Base-by-base conservation (phyloP, 2,329 filamentous ascomycete genomes). In the Elsinoe australis region DNA sequence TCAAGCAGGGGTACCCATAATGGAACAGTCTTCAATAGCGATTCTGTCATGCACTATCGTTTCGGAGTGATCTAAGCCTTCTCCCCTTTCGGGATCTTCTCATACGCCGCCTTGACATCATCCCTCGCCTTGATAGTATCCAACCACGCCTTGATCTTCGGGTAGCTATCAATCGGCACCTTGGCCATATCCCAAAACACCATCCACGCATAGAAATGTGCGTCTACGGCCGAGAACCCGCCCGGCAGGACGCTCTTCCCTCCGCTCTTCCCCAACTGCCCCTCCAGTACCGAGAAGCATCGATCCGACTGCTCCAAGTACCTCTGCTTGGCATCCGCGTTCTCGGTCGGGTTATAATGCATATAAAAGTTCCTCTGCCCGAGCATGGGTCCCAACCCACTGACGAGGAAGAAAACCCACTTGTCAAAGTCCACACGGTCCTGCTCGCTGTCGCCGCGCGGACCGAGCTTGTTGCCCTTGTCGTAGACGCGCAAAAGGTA, bases 401-500 rank as follows among this genome's bases (percentile, higher is more conserved):
- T 29, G 26, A 29, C 26, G 7, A 29, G 12, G 26, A 29, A 36
- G 14, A 36, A 67, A 38, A 64, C 64, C 70, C 69, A 71, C 51
- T 70, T 71, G 35, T 71, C 68, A 32, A 70, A 68, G 50, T 70
- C 67, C 0, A 70, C 67, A 3, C 55, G 47, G 15, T 67, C 67
- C 49, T 71, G 68, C 32, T 68, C 64, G 3, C 49, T 56, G 17
- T 51, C 49, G 0, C 61, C 62, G 2, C 56, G 41, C 0, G 67
- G 67, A 4, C 65, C 64, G 6, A 71, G 58, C 19, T 52, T 58
- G 45, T 67, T 65, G 12, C 59, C 51, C 19, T 60, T 61, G 55
- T 73, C 70, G 53, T 72, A 72, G 1, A 65, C 61, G 2, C 66
- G 57, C 8, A 70, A 54, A 15, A 75, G 56, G 49, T 75, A 76